Evolutionary conservation across 352 stramenopile genomes (phyloP), one percentile per base, ranked within the genome.

Genomic region (Globisporangium recalcitrans): DNA sequence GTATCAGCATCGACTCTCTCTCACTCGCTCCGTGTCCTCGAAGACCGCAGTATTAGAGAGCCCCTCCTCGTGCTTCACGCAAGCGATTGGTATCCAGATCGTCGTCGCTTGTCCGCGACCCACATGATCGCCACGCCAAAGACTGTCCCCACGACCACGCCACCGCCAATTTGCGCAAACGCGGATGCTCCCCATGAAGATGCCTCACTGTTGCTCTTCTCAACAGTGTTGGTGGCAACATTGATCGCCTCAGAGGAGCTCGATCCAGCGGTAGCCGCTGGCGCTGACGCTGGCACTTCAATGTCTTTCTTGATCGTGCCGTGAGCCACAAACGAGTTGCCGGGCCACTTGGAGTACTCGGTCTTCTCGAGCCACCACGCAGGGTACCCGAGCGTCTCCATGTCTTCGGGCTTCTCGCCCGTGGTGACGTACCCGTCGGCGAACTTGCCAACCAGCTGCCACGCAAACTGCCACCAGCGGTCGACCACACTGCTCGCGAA

Each of bases 401-500:
- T 84, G 11, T 86, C 53, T 2, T 73, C 65, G 1, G 70, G 63
- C 8, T 58, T 34, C 51, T 88, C 78, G 34, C 78, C 78, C 0
- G 70, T 84, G 21, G 72, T 82, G 58, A 88, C 66, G 60, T 86
- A 85, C 24, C 78, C 78, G 44, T 84, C 71, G 11, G 60, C 73
- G 58, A 85, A 88, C 58, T 85, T 85, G 31, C 46, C 66, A 19
- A 87, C 73, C 13, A 83, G 59, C 34, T 65, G 26, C 78, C 78
- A 87, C 40, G 78, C 74, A 52, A 85, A 77, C 29, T 74, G 62
- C 78, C 78, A 87, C 78, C 78, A 87, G 11, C 63, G 64, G 10
- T 68, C 56, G 8, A 87, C 69, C 19, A 83, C 71, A 42, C 63
- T 64, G 5, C 65, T 63, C 0, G 75, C 78, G 34, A 87, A 83